Percentiles rank a stretch among this genome's conserved stretches.
phyloP scores from a whole-genome alignment of 1,284 basidiomycete species.

The Thecaphora thlaspeos region DNA sequence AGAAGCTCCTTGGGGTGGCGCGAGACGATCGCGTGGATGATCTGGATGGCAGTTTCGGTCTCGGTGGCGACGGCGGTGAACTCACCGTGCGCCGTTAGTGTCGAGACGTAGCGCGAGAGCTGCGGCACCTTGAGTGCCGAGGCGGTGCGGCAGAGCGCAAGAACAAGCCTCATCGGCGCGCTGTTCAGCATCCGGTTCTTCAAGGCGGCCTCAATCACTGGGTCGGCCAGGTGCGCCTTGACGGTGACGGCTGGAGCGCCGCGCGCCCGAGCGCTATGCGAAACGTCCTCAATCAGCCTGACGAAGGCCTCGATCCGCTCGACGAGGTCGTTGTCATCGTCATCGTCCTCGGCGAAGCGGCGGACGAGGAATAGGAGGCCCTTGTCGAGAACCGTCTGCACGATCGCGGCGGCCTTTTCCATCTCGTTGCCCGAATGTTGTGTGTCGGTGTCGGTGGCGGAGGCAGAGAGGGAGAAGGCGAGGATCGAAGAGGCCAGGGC shows the following conservation, averaged over 20 bases:
- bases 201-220: conserved; percentile 69
- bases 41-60: conserved; percentile 58
- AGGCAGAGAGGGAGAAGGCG: too few species aligned
- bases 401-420: conserved; percentile 1
- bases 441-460: too few species aligned
- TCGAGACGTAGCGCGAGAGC: conserved; percentile 30
- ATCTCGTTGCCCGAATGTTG: too few species aligned
- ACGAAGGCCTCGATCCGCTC: conserved; percentile 17
- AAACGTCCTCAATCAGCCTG: conserved; percentile 9
- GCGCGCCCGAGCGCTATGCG: too few species aligned
- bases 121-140: conserved; percentile 10
- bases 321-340: conserved; percentile 31
- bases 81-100: conserved; percentile 34
- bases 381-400: conserved; percentile 23
- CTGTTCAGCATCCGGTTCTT: conserved; percentile 65
- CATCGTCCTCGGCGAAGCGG: conserved; percentile 57
- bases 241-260: conserved; percentile 56
- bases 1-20: conserved; percentile 76
- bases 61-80: conserved; percentile 22
- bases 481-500: neutral
- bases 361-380: conserved; percentile 54
- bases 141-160: conserved; percentile 57
- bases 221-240: conserved; percentile 71
- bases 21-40: conserved; percentile 70
- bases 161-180: conserved; percentile 63